phyloP scores from a whole-genome alignment of 208 protist genomes.

The Acanthamoeba rhysodes region DNA sequence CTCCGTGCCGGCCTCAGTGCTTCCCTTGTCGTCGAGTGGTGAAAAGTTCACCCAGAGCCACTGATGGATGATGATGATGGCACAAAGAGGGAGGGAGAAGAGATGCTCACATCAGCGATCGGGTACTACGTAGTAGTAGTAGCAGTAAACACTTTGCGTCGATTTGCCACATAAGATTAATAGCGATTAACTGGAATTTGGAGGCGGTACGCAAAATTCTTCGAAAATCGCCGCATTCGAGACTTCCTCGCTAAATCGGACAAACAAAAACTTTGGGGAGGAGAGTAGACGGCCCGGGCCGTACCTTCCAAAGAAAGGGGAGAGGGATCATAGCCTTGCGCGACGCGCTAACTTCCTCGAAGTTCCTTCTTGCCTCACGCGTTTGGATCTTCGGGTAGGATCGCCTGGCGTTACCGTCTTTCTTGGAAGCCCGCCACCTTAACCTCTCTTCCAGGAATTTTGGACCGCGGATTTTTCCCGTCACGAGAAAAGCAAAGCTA shows the following conservation, averaged over 20 bases:
- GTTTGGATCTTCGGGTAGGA: too few species aligned
- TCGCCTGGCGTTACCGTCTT: neutral
- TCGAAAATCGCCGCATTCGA: neutral
- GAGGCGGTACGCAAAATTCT: neutral
- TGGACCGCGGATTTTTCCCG: neutral
- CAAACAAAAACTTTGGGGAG: too few species aligned
- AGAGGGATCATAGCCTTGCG: conserved; percentile 45
- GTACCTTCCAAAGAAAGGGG: conserved; percentile 75
- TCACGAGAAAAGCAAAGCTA: neutral
- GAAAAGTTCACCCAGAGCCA: conserved; percentile 77
- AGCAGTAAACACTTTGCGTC: too few species aligned
- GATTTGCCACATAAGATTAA: too few species aligned
- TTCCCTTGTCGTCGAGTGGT: conserved; percentile 11
- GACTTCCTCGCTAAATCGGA: neutral
- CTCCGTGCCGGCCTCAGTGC: neutral
- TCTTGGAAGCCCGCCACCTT: conserved; percentile 43
- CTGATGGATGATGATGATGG: neutral
- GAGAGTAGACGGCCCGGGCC: too few species aligned
- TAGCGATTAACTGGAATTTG: neutral
- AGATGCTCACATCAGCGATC: neutral
- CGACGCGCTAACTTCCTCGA: neutral
- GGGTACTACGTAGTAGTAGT: too few species aligned
- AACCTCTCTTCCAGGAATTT: neutral
- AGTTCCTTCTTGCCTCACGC: neutral
- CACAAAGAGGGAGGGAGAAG: neutral